Percentiles rank a stretch among this genome's conserved stretches.
Conservation (phyloP, 257 asterid species). For the Solanum dulcamara region DNA sequence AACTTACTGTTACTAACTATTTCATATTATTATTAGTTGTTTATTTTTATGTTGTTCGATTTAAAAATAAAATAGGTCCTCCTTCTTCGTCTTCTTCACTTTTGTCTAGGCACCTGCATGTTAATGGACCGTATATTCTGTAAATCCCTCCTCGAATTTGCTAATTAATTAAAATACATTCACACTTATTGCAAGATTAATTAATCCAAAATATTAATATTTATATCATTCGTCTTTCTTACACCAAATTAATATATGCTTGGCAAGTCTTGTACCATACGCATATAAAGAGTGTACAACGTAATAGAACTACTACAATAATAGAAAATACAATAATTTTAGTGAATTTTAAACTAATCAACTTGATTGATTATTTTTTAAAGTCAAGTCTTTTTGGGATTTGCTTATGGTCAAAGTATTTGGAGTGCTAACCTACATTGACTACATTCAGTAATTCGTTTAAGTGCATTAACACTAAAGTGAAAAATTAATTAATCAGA, state of each 20-base stretch:
- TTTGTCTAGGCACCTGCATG: not conserved
- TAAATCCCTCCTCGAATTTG: not conserved
- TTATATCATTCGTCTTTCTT: not conserved
- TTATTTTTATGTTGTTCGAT: not conserved
- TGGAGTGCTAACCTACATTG: not conserved
- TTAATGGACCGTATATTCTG: not conserved
- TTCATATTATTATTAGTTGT: not conserved
- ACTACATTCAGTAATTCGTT: not conserved
- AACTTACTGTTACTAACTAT: not conserved
- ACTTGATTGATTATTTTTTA: not conserved
- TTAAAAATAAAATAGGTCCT: not conserved
- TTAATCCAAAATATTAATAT: not conserved
- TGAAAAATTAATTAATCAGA: not conserved
- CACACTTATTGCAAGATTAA: not conserved
- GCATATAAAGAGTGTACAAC: not conserved
- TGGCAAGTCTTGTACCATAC: not conserved
- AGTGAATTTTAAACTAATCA: not conserved
- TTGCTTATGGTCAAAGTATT: not conserved
- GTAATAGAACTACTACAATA: not conserved
- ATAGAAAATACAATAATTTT: not conserved
- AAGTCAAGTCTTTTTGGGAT: not conserved
- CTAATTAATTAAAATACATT: not conserved
- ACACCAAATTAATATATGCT: not conserved
- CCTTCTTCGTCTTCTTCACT: not conserved
- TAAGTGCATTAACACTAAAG: not conserved